A percentile compares a stretch with the other conserved stretches of the same genome.
Conservation (phyloP, 441 rosid genomes). For the Syzygium malaccense region DNA sequence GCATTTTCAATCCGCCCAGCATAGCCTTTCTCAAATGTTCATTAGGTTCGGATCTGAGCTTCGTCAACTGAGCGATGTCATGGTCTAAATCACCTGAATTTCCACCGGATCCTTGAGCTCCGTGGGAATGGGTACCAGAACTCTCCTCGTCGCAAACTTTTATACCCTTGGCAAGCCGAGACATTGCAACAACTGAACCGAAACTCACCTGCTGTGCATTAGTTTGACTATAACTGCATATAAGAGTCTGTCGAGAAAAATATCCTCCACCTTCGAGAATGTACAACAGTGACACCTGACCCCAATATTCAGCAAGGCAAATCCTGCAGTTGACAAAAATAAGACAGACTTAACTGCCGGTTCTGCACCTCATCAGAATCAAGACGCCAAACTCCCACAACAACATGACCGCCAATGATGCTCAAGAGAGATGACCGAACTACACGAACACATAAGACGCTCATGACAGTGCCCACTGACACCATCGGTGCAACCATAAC, state of each 20-base stretch:
- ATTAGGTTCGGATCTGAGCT: constrained; percentile 47
- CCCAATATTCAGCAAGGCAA: neutral
- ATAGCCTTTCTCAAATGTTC: constrained; percentile 21
- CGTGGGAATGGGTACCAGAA: neutral
- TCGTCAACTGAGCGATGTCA: constrained; percentile 53
- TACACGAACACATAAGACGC: neutral
- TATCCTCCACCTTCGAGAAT: neutral
- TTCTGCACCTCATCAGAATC: neutral
- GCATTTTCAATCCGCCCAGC: constrained; percentile 32
- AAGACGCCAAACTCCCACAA: neutral
- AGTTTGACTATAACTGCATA: neutral
- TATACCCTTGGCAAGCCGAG: constrained; percentile 4
- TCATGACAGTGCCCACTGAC: neutral
- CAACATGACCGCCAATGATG: neutral
- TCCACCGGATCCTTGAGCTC: constrained; percentile 4
- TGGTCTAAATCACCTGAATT: constrained; percentile 29
- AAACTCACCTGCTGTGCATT: neutral
- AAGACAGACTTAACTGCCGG: neutral
- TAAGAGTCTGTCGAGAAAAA: neutral
- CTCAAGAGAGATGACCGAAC: neutral
- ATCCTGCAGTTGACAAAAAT: neutral
- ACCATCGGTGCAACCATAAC: neutral
- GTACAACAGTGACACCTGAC: neutral
- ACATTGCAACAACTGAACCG: neutral
- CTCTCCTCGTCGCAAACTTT: constrained; percentile 16